phyloP scores from a whole-genome alignment of 208 protist genomes.

The Leishmania turanica region DNA sequence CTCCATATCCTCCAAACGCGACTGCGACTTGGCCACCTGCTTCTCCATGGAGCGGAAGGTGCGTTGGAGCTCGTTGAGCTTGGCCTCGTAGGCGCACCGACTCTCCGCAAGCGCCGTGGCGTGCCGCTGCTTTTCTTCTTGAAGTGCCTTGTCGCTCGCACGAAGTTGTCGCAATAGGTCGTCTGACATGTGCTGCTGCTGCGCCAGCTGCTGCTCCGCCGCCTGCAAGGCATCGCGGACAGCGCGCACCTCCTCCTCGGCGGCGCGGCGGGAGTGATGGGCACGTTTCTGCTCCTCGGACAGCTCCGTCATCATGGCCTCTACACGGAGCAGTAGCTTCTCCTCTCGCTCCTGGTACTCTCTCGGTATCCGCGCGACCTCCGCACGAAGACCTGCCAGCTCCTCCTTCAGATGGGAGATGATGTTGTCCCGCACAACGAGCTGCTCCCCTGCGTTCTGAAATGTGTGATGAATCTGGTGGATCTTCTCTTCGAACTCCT shows the following conservation, averaged over 20 bases:
- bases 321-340: conserved; percentile 24
- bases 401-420: conserved; percentile 72
- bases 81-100: conserved; percentile 31
- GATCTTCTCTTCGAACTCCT: conserved; percentile 77
- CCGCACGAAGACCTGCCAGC: conserved; percentile 38
- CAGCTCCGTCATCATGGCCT: conserved; percentile 31
- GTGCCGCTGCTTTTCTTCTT: conserved; percentile 21
- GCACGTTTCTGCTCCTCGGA: conserved; percentile 24
- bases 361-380: conserved; percentile 19
- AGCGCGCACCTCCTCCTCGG: conserved; percentile 27
- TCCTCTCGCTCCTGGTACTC: conserved; percentile 32
- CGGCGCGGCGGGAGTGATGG: conserved; percentile 6
- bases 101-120: conserved; percentile 30
- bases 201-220: conserved; percentile 25
- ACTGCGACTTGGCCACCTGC: conserved; percentile 29
- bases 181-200: conserved; percentile 32
- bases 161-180: conserved; percentile 28
- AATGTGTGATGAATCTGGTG: conserved; percentile 81
- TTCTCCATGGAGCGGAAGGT: conserved; percentile 31
- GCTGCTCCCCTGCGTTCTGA: conserved; percentile 59
- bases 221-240: conserved; percentile 23
- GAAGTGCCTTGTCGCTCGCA: conserved; percentile 21
- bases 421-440: conserved; percentile 65
- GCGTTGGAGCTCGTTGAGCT: conserved; percentile 27
- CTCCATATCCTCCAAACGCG: conserved; percentile 36